Evolutionary conservation across 2,329 filamentous ascomycete genomes (phyloP), one percentile per base, ranked within the genome.

Genomic region (Cercospora beticola): DNA sequence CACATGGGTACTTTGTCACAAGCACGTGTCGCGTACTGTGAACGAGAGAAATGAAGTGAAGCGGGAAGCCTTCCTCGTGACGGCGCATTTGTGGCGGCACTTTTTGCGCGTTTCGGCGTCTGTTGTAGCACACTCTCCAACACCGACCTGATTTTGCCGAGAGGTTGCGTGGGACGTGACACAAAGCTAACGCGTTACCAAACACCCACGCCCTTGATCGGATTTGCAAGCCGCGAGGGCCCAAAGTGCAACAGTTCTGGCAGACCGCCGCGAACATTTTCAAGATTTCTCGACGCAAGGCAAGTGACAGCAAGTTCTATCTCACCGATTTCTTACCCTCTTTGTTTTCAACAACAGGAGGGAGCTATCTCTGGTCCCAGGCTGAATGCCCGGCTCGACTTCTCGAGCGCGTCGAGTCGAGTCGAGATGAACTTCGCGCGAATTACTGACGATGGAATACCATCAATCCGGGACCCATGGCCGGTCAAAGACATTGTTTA

Each of bases 401-500:
- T 30, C 60, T 30, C 43, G 40, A 62, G 36, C 46, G 58, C 40
- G 57, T 49, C 57, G 40, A 40, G 26, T 21, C 21, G 14, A 10
- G 16, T 54, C 56, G 18, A 31, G 60, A 72, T 70, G 70, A 52
- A 66, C 63, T 30, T 46, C 14, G 23, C 61, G 40, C 67, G 67
- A 63, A 49, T 59, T 52, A 52, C 64, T 59, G 43, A 63, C 40
- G 60, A 70, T 63, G 66, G 65, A 10, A 9, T 66, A 4, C 70
- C 66, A 28, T 62, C 71, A 7, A 69, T 71, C n/a, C 64, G 63
- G 14, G 65, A 65, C 14, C 66, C 71, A 65, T 78, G 77, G 77
- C 74, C 74, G 1, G 65, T 72, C 23, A 62, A 72, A 52, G 75
- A 98, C 92, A 93, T 97, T 74, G 84, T 94, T 66, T 97, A 96